These are phyloP conservation scores for Scleroderma citrinum DNA, from an alignment of 768 basidiomycete genomes.

Conservation along the genomic window DNA sequence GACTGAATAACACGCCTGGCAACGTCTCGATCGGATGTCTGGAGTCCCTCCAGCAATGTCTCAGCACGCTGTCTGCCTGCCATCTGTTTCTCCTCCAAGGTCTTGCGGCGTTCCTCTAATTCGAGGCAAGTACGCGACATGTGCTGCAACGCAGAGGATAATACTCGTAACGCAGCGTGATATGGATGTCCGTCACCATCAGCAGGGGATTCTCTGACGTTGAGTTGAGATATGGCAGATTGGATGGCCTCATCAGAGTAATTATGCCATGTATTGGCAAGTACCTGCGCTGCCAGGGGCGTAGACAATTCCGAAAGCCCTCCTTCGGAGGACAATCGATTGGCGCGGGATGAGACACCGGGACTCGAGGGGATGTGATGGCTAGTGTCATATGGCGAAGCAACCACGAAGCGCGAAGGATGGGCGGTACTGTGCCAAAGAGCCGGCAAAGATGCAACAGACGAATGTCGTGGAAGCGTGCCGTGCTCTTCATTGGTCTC, in stretches of 20 bases:
- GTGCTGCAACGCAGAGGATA: conserved; percentile 62
- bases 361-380: conserved; percentile 33
- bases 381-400: conserved; percentile 29
- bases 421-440: conserved; percentile 33
- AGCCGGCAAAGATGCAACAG: conserved; percentile 34
- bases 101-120: conserved; percentile 52
- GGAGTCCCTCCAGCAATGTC: conserved; percentile 50
- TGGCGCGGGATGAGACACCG: conserved; percentile 10
- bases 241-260: conserved; percentile 73
- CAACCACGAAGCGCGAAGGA: conserved; percentile 35
- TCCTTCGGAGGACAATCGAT: conserved; percentile 3
- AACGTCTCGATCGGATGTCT: conserved; percentile 57
- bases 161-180: conserved; percentile 58
- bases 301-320: conserved; percentile 9
- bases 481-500: conserved; percentile 16
- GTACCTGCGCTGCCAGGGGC: conserved; percentile 40
- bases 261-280: conserved; percentile 71
- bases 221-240: conserved; percentile 48
- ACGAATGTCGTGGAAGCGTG: conserved; percentile 22
- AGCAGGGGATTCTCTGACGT: conserved; percentile 40
- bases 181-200: conserved; percentile 50
- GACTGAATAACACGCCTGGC: conserved; percentile 63
- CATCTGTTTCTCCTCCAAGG: conserved; percentile 55
- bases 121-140: conserved; percentile 53
- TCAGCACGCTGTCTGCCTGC: conserved; percentile 48